phyloP scores from a whole-genome alignment of 192 early-diverging fungal species.

The Entomortierella beljakovae region DNA sequence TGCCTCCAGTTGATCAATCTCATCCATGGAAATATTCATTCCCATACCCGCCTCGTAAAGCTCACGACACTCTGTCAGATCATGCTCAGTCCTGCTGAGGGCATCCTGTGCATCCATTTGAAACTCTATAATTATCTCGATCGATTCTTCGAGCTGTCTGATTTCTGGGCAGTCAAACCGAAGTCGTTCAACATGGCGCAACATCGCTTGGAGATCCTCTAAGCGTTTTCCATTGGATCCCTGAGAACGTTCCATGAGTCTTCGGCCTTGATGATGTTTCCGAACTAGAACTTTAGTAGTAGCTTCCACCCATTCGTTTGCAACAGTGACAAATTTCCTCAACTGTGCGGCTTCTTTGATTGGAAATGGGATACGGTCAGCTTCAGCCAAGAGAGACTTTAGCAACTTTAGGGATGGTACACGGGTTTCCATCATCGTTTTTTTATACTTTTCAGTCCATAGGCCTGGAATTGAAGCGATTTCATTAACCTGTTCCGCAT shows the following conservation, averaged over 20 bases:
- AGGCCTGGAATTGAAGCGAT: constrained; percentile 41
- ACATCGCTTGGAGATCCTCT: constrained; percentile 47
- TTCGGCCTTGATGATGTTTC: constrained; percentile 53
- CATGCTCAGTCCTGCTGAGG: constrained; percentile 32
- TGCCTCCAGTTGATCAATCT: constrained; percentile 61
- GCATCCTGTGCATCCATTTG: constrained; percentile 35
- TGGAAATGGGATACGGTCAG: constrained; percentile 52
- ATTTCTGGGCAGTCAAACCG: constrained; percentile 58
- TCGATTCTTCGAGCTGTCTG: constrained; percentile 49
- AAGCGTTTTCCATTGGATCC: constrained; percentile 32
- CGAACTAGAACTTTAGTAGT: constrained; percentile 53
- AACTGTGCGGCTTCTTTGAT: constrained; percentile 50
- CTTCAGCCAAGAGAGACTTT: constrained; percentile 54
- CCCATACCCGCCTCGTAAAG: constrained; percentile 42
- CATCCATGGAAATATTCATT: constrained; percentile 48
- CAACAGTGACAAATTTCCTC: constrained; percentile 50
- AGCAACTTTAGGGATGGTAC: constrained; percentile 56
- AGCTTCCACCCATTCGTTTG: constrained; percentile 60
- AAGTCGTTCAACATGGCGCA: constrained; percentile 36
- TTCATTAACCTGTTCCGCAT: constrained; percentile 26
- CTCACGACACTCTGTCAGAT: constrained; percentile 45
- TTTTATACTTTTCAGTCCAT: constrained; percentile 49
- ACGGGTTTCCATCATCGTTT: constrained; percentile 39
- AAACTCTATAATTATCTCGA: constrained; percentile 40
- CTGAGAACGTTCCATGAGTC: constrained; percentile 28